Conservation (phyloP, 192 early-diverging fungal genomes). For the Coemansia sp. region DNA sequence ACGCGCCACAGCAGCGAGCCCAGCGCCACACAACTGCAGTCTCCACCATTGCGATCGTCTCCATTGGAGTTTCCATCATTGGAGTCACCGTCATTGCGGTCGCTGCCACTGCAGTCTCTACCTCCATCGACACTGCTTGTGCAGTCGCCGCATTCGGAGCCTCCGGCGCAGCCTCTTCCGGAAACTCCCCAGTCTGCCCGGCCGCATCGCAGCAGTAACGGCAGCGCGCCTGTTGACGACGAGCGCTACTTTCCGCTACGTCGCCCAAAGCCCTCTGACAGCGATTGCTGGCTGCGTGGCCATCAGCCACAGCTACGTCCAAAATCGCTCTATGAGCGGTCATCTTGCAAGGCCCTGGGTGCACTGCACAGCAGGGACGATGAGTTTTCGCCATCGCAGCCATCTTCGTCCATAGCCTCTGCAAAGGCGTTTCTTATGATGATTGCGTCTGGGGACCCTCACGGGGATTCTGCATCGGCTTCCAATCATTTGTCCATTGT, state of each 20-base stretch:
- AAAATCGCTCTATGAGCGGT: slow-evolving; percentile 46
- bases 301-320: slow-evolving; percentile 19
- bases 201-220: neutral
- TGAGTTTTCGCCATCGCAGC: slow-evolving; percentile 11
- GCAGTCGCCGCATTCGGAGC: slow-evolving; percentile 5
- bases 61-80: no score
- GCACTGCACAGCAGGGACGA: neutral
- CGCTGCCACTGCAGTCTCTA: neutral
- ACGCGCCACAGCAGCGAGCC: slow-evolving; percentile 10
- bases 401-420: slow-evolving; percentile 42
- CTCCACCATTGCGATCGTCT: neutral
- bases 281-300: neutral
- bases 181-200: slow-evolving; percentile 3
- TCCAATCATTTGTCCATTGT: slow-evolving; percentile 6
- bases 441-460: slow-evolving; percentile 28
- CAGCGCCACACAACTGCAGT: slow-evolving; percentile 1
- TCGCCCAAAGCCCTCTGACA: neutral
- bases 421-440: slow-evolving; percentile 48
- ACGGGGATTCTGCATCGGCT: neutral
- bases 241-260: neutral
- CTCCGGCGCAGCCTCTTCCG: slow-evolving; percentile 3
- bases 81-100: no score
- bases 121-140: neutral
- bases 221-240: neutral
- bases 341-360: slow-evolving; percentile 8